Evolutionary conservation across 495 filamentous ascomycete species (phyloP).

Genomic region (Podospora appendiculata): DNA sequence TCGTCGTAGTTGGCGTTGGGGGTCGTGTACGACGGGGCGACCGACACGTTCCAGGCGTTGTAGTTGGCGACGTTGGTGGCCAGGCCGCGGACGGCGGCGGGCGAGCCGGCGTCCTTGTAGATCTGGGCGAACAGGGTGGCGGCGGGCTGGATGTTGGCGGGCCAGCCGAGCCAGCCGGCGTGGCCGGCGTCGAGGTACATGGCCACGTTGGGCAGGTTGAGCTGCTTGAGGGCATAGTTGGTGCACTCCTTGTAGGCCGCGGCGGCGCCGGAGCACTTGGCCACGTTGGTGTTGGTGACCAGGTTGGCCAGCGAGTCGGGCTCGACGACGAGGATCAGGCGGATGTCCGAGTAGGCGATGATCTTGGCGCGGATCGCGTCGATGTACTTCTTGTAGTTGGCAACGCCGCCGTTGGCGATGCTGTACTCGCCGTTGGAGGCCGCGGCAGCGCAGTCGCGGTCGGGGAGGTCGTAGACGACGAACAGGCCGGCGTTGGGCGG

Average conservation of each 20-base stretch:
- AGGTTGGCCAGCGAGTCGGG: conserved; percentile 76
- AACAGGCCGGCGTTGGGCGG: conserved; percentile 31
- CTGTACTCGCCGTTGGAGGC: conserved; percentile 70
- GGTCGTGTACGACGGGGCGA: conserved; percentile 22
- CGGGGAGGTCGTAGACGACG: conserved; percentile 71
- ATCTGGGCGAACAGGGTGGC: conserved; percentile 58
- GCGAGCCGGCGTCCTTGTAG: conserved; percentile 59
- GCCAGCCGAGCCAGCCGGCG: conserved; percentile 78
- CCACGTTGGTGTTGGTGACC: conserved; percentile 62
- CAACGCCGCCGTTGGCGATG: conserved; percentile 46
- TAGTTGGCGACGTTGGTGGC: conserved; percentile 78
- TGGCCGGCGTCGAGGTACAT: conserved; percentile 83
- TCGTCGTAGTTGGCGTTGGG: conserved; percentile 60
- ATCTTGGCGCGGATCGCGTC: conserved; percentile 54
- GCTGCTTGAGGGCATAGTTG: conserved; percentile 59
- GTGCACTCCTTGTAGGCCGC: conserved; percentile 59
- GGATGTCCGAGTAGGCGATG: conserved; percentile 45
- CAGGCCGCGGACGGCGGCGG: conserved; percentile 59
- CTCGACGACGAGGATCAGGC: conserved; percentile 53
- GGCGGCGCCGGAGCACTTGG: conserved; percentile 57
- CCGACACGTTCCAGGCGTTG: conserved; percentile 50
- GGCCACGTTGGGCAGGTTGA: conserved; percentile 68
- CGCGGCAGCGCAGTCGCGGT: conserved; percentile 68
- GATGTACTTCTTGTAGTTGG: conserved; percentile 66
- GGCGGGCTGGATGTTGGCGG: conserved; percentile 64